phyloP scores from a whole-genome alignment of 345 rosid genomes.

The Eucalyptus pumila region DNA sequence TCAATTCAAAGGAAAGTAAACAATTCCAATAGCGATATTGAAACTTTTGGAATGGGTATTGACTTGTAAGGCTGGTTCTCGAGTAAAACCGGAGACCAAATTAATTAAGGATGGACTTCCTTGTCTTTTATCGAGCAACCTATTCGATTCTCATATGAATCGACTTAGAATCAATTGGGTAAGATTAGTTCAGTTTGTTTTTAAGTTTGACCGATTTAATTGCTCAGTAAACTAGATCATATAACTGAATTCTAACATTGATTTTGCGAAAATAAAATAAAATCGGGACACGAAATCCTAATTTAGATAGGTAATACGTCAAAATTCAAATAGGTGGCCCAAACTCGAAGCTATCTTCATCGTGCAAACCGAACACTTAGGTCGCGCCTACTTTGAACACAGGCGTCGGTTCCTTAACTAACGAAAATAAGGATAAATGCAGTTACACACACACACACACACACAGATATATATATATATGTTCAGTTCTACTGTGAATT shows the following conservation, averaged over 20 bases:
- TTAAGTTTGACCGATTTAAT: fast-evolving
- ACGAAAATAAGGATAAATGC: not conserved
- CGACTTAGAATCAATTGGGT: fast-evolving
- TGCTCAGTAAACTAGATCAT: not conserved
- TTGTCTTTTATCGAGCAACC: fast-evolving
- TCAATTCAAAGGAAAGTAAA: not conserved
- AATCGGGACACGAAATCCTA: fast-evolving
- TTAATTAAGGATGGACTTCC: not conserved
- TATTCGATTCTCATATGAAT: fast-evolving
- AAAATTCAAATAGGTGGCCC: no score
- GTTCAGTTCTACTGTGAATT: not conserved
- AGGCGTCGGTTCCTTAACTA: no score
- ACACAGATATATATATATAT: no score
- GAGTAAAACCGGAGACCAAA: fast-evolving
- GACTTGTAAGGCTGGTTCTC: not conserved
- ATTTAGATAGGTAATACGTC: no score
- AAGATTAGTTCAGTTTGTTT: fast-evolving
- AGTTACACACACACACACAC: no score
- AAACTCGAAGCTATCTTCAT: no score
- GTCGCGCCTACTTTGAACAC: no score
- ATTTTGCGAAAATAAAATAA: not conserved
- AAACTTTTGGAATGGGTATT: not conserved
- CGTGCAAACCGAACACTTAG: no score
- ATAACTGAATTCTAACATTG: not conserved
- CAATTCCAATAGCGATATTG: not conserved